Evolutionary conservation across 2,329 filamentous ascomycete genomes (phyloP), one percentile per base, ranked within the genome.

Genomic region (Aureobasidium sp.): DNA sequence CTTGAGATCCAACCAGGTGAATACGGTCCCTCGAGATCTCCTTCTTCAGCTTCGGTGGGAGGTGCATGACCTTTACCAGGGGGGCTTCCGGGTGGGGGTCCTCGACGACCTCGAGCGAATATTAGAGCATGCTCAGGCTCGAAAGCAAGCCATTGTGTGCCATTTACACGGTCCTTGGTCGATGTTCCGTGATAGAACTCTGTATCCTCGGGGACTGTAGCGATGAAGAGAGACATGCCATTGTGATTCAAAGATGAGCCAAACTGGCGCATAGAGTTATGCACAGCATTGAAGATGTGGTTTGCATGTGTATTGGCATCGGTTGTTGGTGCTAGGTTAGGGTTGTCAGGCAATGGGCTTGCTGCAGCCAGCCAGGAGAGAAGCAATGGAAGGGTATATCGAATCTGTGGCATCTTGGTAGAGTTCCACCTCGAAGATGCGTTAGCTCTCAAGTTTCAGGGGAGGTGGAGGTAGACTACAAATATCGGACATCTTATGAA

Each of bases 191-290:
- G 88, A 67, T 90, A 89, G 10, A 91, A 72, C 39, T 85, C 74
- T 0, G 84, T 87, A 3, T 84, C 86, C n/a, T 77, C 75, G 0
- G 88, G 87, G 0, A 91, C 79, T 0, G 79, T 81, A 1, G 82
- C 87, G 0, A 87, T 77, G 67, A 90, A 88, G 66, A 88, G 80
- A 1, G 85, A 84, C 79, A 91, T 86, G 61, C 89, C 89, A 70
- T 91, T 91, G 72, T 91, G 88, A 62, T 89, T 81, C 3, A 89
- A 70, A 0, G 86, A 85, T 0, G 86, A 89, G 1, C 86, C 88
- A 83, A 86, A 91, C 76, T 91, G 87, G 39, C 88, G 80, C 77
- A 88, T 85, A 0, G 87, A 86, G 10, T 85, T 85, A 65, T 90
- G 85, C 21, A 91, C 77, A 16, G 86, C 80, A 68, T 91, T 91